Base-by-base conservation (phyloP, 371 early-diverging fungal genomes). In the Fennellomyces sp. region DNA sequence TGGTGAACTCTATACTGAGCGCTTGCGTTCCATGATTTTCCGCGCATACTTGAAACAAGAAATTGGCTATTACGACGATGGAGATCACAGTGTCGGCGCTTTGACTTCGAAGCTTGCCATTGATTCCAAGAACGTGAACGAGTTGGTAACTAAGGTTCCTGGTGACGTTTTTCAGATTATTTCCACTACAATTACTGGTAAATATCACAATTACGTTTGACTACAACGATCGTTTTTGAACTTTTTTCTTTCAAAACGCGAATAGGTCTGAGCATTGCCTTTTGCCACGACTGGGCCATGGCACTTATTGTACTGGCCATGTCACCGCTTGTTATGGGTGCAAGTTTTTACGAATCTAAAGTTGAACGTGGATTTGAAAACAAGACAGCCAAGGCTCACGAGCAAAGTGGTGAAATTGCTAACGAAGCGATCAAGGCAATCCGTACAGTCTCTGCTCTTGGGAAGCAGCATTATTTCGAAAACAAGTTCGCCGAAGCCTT, bases 381-480 rank as follows among this genome's bases (percentile, higher is more conserved):
- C 56, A 78, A 85, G 60, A 84, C 81, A 35, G 76, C 82, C 63
- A 82, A 84, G 55, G 86, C 88, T 0, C 90, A 90, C 56, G 84
- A 86, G 63, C 72, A 81, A 27, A 83, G 89, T 49, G 86, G 87
- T 55, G 87, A 88, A 68, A 79, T 86, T 39, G 92, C 94, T 42
- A 80, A 84, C 60, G 97, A 97, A 69, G 92, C 93, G 21, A 88
- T 97, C 48, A 76, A 85, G 53, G 87, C 89, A 72, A 90, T 97
- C 55, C 86, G 96, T 31, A 97, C 97, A 1, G 94, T 97, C 12
- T 85, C 87, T 30, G 76, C 89, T 3, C 76, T 97, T 17, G 89
- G 88, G 23, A 88, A 91, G 60, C 95, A 97, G 67, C 26, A 45
- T 21, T 69, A 76, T 17, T 90, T 94, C 56, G 82, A 85, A 68